phyloP scores from a whole-genome alignment of 169 alveolate species.

The Plasmodium ovale region DNA sequence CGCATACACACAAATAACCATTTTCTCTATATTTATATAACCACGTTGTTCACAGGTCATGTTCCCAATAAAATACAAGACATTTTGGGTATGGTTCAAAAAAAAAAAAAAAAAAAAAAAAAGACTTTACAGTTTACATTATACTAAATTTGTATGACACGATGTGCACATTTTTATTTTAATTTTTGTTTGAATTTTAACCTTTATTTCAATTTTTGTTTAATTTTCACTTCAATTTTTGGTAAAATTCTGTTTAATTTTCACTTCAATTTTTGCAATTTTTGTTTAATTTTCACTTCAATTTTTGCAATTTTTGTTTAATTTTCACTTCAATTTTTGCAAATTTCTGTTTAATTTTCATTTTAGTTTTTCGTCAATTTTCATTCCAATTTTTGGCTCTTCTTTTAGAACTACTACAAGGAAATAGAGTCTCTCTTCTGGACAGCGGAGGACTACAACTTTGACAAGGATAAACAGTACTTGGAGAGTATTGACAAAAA shows the following conservation, averaged over 20 bases:
- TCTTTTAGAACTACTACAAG: constrained; percentile 86
- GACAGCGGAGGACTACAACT: constrained; percentile 92
- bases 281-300: neutral
- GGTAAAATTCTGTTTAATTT: no score
- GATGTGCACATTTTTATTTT: neutral
- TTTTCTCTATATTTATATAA: neutral
- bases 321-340: neutral
- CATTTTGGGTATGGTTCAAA: constrained; percentile 84
- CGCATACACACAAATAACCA: neutral
- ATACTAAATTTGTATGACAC: neutral
- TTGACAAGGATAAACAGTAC: constrained; percentile 83
- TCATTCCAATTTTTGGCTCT: neutral
- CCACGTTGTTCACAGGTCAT: constrained; percentile 42
- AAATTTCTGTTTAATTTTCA: neutral
- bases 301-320: neutral
- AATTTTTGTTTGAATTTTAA: no score
- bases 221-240: no score
- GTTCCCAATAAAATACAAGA: constrained; percentile 90
- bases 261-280: no score
- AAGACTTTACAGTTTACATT: neutral
- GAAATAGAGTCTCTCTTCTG: constrained; percentile 90
- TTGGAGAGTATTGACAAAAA: constrained; percentile 65
- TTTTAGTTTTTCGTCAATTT: neutral
- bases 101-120: neutral
- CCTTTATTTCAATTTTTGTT: no score